These are phyloP conservation scores for Moniliophthora roreri DNA, from an alignment of 1,284 basidiomycete species.

Conservation along the genomic window DNA sequence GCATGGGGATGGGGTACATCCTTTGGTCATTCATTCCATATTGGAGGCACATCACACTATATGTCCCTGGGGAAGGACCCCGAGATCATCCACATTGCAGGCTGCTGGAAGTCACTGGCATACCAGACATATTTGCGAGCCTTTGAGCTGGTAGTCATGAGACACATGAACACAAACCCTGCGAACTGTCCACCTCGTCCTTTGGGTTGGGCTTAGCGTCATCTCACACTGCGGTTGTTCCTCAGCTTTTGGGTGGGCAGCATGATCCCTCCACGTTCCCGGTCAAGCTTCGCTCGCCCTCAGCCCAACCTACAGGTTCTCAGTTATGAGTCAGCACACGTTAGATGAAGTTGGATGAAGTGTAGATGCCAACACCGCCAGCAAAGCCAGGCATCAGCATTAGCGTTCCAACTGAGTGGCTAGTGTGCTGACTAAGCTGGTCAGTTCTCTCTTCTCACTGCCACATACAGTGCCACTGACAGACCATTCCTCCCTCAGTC, in stretches of 20 bases:
- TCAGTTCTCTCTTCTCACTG: too few species aligned
- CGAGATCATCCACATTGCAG: constrained; percentile 27
- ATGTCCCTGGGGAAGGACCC: constrained; percentile 26
- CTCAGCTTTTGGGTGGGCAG: background rate
- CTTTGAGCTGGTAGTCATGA: constrained; percentile 8
- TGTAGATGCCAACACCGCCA: too few species aligned
- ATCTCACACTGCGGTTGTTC: background rate
- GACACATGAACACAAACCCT: constrained; percentile 6
- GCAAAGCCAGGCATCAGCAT: too few species aligned
- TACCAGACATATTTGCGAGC: constrained; percentile 11
- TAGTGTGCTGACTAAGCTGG: too few species aligned
- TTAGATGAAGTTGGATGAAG: too few species aligned
- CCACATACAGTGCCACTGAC: too few species aligned
- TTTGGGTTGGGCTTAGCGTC: background rate
- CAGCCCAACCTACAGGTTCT: too few species aligned
- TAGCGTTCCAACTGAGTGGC: too few species aligned
- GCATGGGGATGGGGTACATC: constrained; percentile 27
- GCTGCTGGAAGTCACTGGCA: constrained; percentile 10
- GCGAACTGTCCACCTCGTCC: background rate
- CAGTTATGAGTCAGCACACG: too few species aligned
- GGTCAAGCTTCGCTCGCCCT: too few species aligned
- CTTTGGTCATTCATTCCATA: constrained; percentile 38
- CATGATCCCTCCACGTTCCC: background rate
- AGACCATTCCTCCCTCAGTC: too few species aligned
- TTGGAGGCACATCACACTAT: constrained; percentile 35